Conservation (phyloP, 768 basidiomycete genomes). For the Leccinum broughii region DNA sequence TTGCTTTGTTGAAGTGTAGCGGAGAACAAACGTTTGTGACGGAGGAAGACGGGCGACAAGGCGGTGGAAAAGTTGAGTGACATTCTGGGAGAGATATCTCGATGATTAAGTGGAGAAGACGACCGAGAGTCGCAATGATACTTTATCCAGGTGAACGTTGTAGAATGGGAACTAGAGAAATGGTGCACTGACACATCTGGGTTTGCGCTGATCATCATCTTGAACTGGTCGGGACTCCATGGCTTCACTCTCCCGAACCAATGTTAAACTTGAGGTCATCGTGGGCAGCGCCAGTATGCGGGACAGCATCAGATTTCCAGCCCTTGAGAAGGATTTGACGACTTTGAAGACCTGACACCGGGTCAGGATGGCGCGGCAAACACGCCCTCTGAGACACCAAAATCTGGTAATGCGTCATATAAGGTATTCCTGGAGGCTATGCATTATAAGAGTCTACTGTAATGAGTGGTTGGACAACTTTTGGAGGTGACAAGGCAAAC, state of each 20-base stretch:
- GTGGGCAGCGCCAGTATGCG: constrained; percentile 74
- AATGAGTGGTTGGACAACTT: not conserved
- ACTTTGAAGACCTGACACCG: constrained; percentile 83
- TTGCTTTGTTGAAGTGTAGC: too few relatives aligned
- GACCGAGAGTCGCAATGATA: constrained; percentile 97
- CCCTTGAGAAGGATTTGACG: constrained; percentile 91
- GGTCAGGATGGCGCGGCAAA: constrained; percentile 72
- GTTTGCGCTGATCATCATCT: too few relatives aligned
- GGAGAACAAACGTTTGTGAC: too few relatives aligned
- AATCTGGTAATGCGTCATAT: not conserved
- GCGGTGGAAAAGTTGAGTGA: too few relatives aligned
- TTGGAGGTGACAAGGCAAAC: not conserved
- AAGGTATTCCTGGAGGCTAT: not conserved
- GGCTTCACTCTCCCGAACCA: constrained; percentile 72
- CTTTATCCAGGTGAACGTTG: constrained; percentile 41
- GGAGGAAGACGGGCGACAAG: too few relatives aligned
- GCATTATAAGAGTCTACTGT: not conserved
- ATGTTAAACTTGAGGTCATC: constrained; percentile 47
- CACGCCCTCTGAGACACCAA: too few relatives aligned
- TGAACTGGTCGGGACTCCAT: constrained; percentile 59
- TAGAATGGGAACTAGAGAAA: constrained; percentile 7
- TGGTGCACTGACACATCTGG: constrained; percentile 35
- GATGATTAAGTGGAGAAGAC: constrained; percentile 91
- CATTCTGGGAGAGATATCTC: constrained; percentile 62
- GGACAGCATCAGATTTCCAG: constrained; percentile 59